phyloP scores from a whole-genome alignment of 2,329 filamentous ascomycete species.

The Colletotrichum higginsianum region DNA sequence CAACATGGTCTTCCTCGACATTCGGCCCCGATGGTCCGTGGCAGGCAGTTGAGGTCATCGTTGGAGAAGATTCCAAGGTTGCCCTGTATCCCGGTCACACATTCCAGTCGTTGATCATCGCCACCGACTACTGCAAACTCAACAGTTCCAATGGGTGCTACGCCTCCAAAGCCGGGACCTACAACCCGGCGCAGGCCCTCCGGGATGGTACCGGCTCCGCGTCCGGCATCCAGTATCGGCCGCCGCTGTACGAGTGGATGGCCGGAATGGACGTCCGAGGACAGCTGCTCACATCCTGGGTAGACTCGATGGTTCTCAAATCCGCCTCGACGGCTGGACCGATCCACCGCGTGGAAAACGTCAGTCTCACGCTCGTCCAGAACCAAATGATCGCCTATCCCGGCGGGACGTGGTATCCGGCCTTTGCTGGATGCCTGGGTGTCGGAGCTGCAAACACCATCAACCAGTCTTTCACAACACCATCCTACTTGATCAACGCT shows the following conservation, averaged over 20 bases:
- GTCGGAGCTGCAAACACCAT: conserved; percentile 47
- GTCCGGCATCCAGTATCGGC: conserved; percentile 5
- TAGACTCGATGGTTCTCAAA: conserved; percentile 1
- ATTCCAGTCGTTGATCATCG: conserved; percentile 48
- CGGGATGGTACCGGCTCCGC: conserved; percentile 5
- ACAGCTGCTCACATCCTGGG: conserved; percentile 1
- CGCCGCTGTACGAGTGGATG: conserved; percentile 45
- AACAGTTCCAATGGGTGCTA: conserved; percentile 46
- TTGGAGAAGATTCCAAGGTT: conserved; percentile 46
- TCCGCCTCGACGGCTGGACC: conserved; percentile 2
- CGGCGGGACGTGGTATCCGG: conserved; percentile 48
- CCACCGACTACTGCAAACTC: conserved; percentile 48
- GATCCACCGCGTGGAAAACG: conserved; percentile 43
- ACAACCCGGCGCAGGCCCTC: conserved; percentile 43
- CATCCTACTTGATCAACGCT: conserved; percentile 47
- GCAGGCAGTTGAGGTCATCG: conserved; percentile 49
- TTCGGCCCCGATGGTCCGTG: conserved; percentile 55
- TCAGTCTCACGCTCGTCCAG: conserved; percentile 48
- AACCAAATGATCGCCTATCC: conserved; percentile 49
- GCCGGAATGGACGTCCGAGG: conserved; percentile 44
- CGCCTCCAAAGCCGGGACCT: conserved; percentile 47
- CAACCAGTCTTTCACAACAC: conserved; percentile 48
- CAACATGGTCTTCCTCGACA: conserved; percentile 47
- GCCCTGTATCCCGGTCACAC: conserved; percentile 50
- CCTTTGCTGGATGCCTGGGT: conserved; percentile 51